Conservation (phyloP, 495 filamentous ascomycete genomes). For the Trichoderma virens region DNA sequence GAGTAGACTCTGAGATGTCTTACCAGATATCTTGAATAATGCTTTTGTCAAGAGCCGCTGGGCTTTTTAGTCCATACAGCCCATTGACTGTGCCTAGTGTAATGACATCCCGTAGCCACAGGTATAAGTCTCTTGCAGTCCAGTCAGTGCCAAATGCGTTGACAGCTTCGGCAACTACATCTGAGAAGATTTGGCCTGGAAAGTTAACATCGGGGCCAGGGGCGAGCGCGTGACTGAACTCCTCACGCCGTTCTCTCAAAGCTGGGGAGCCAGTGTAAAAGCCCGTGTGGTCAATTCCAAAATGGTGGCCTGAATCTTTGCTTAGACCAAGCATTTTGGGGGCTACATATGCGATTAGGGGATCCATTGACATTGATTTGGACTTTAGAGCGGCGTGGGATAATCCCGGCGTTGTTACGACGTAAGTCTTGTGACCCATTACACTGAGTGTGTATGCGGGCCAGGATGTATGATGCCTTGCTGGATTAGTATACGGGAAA, state of each 20-base stretch:
- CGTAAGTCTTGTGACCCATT: neutral
- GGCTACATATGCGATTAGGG: neutral
- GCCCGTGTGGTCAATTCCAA: neutral
- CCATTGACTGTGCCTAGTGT: neutral
- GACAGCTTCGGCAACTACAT: neutral
- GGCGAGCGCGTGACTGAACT: neutral
- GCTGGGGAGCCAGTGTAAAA: neutral
- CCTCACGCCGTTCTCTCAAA: neutral
- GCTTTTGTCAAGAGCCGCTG: neutral
- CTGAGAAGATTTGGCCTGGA: neutral
- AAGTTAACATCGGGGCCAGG: neutral
- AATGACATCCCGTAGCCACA: neutral
- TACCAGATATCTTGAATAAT: neutral
- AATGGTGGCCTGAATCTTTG: neutral
- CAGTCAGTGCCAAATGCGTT: neutral
- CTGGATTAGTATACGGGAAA: no score
- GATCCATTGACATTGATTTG: neutral
- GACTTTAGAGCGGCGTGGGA: neutral
- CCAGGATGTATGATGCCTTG: no score
- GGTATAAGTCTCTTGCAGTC: neutral
- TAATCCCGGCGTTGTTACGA: neutral
- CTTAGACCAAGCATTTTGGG: neutral
- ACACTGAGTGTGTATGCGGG: no score
- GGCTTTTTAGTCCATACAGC: neutral
- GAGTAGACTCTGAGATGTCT: neutral